A percentile compares a stretch with the other conserved stretches of the same genome.
These are phyloP conservation scores for Cudoniella acicularis DNA, from an alignment of 495 filamentous ascomycete genomes.

Conservation along the genomic window DNA sequence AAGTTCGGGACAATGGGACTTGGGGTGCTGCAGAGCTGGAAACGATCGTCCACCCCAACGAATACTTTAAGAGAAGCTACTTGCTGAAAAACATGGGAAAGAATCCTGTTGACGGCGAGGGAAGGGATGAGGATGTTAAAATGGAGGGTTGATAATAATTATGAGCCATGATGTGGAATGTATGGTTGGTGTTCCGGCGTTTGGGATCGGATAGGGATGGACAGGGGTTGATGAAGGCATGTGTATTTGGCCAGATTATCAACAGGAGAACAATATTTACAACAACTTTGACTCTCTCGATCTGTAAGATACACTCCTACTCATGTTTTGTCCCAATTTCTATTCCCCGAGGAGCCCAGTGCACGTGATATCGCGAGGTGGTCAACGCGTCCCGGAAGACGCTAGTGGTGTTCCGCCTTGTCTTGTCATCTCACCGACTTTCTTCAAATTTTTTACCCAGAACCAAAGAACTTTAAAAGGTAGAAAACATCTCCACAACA, in stretches of 20 bases:
- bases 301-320: neutral
- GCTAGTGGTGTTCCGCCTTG: neutral
- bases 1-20: conserved; percentile 75
- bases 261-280: too few species aligned
- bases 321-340: neutral
- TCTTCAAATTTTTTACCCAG: neutral
- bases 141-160: conserved; percentile 36
- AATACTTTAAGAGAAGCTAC: conserved; percentile 94
- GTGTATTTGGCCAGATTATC: too few species aligned
- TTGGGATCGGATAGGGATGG: neutral
- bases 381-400: neutral
- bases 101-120: conserved; percentile 28
- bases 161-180: neutral
- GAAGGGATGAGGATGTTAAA: conserved; percentile 40
- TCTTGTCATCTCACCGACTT: neutral
- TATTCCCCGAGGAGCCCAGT: neutral
- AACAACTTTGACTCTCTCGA: too few species aligned
- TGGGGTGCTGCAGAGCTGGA: conserved; percentile 81
- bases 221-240: too few species aligned
- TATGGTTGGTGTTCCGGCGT: neutral
- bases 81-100: conserved; percentile 69
- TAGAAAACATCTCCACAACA: neutral
- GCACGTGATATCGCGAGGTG: neutral
- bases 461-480: neutral
- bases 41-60: conserved; percentile 96